Evolutionary conservation across 2,329 filamentous ascomycete species (phyloP).

Genomic region (Zasmidium angulare): DNA sequence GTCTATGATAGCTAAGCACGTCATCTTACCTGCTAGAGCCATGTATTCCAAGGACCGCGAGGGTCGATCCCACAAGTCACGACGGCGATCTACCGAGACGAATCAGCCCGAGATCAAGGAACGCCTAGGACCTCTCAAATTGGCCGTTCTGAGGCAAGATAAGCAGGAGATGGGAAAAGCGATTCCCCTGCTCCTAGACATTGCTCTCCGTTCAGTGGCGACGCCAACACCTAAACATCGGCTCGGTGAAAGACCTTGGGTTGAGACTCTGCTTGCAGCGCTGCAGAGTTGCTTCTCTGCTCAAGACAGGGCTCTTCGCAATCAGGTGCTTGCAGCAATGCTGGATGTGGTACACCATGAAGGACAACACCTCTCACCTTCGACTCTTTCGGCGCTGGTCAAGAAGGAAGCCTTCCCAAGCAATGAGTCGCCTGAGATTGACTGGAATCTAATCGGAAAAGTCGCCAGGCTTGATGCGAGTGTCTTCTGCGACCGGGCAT

Average conservation of each 20-base stretch:
- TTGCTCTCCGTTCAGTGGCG: slow-evolving; percentile 43
- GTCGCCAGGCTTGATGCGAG: slow-evolving; percentile 49
- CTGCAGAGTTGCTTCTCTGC: slow-evolving; percentile 35
- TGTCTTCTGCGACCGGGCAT: slow-evolving; percentile 40
- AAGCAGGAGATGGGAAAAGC: slow-evolving; percentile 4
- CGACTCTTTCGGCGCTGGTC: slow-evolving; percentile 18
- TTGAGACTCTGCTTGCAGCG: slow-evolving; percentile 41
- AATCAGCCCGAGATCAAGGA: slow-evolving; percentile 5
- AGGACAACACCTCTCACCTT: slow-evolving; percentile 17
- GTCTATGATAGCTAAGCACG: slow-evolving; percentile 40
- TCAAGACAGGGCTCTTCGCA: slow-evolving; percentile 24
- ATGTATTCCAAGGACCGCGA: slow-evolving; percentile 34
- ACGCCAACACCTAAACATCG: slow-evolving; percentile 42
- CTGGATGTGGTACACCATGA: slow-evolving; percentile 21
- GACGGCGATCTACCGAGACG: neutral
- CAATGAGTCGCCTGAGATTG: slow-evolving; percentile 13
- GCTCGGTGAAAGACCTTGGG: slow-evolving; percentile 44
- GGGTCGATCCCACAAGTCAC: slow-evolving; percentile 7
- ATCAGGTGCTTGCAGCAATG: slow-evolving; percentile 25
- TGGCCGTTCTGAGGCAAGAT: neutral
- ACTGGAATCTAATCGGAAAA: slow-evolving; percentile 45
- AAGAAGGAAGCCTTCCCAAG: slow-evolving; percentile 9
- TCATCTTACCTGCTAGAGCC: slow-evolving; percentile 41
- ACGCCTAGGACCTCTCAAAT: slow-evolving; percentile 9
- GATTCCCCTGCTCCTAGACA: slow-evolving; percentile 37